Evolutionary conservation across 805 yeast species (phyloP).

Genomic region (Teunomyces tritomae): DNA sequence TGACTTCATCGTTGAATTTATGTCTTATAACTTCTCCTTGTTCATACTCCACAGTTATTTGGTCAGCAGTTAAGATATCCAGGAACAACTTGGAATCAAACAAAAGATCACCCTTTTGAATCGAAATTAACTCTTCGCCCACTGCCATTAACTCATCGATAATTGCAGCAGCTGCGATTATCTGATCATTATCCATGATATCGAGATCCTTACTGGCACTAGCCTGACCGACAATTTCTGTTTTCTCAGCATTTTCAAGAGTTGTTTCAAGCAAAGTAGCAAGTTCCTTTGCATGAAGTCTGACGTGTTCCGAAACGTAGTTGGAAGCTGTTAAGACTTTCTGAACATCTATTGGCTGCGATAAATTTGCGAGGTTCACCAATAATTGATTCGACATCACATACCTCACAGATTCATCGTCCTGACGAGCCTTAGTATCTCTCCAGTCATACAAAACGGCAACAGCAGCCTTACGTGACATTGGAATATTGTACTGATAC

Average conservation of each 20-base stretch:
- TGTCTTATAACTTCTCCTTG: slow-evolving; percentile 14
- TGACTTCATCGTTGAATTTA: slow-evolving; percentile 14
- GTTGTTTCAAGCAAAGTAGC: slow-evolving; percentile 54
- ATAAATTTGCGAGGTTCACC: slow-evolving; percentile 53
- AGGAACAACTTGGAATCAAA: background rate
- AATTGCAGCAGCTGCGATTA: slow-evolving; percentile 1
- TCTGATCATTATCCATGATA: slow-evolving; percentile 16
- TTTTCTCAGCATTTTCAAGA: slow-evolving; percentile 33
- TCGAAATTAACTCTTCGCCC: background rate
- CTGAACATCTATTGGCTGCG: slow-evolving; percentile 54
- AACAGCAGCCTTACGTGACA: slow-evolving; percentile 51
- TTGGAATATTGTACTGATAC: slow-evolving; percentile 62
- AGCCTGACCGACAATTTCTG: slow-evolving; percentile 31
- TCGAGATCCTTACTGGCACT: slow-evolving; percentile 4
- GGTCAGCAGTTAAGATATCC: background rate
- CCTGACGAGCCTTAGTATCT: slow-evolving; percentile 66
- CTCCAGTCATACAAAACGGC: slow-evolving; percentile 77
- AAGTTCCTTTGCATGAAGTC: slow-evolving; percentile 55
- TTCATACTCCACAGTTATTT: slow-evolving; percentile 16
- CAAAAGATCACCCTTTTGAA: slow-evolving; percentile 1
- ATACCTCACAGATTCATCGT: slow-evolving; percentile 82
- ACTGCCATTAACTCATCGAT: slow-evolving; percentile 9
- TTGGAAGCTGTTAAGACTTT: slow-evolving; percentile 51
- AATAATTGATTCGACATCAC: slow-evolving; percentile 81
- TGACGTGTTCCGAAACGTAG: slow-evolving; percentile 51